Evolutionary conservation across 1,139 yeast species (phyloP).

Genomic region (Suhomyces bribrorum): DNA sequence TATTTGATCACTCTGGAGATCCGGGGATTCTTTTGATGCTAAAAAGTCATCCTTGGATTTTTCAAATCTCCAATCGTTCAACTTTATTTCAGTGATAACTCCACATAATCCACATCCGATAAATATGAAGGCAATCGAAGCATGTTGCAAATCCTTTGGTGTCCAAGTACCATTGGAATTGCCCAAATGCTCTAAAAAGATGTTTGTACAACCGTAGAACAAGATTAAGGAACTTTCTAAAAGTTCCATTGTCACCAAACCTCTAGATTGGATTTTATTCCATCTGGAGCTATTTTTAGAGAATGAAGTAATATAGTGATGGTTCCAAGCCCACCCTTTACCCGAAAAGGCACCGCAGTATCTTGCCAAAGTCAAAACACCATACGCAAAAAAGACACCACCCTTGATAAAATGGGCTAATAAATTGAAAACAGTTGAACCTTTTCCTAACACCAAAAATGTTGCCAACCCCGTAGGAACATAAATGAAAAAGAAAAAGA

Average conservation of each 20-base stretch:
- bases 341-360: conserved; percentile 79
- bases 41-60: conserved; percentile 33
- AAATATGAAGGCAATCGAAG: conserved; percentile 90
- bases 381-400: conserved; percentile 78
- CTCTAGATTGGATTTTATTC: conserved; percentile 50
- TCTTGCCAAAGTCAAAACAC: conserved; percentile 75
- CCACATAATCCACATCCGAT: conserved; percentile 95
- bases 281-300: conserved; percentile 27
- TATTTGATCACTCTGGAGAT: conserved; percentile 18
- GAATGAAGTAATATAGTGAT: conserved; percentile 35
- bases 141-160: conserved; percentile 93
- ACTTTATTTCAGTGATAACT: conserved; percentile 66
- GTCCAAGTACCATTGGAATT: conserved; percentile 81
- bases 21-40: conserved; percentile 5
- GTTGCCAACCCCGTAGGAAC: conserved; percentile 77
- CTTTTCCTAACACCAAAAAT: conserved; percentile 69
- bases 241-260: conserved; percentile 79
- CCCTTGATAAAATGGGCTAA: conserved; percentile 97
- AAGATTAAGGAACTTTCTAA: conserved; percentile 77
- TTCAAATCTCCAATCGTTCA: conserved; percentile 49
- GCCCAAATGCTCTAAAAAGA: conserved; percentile 82
- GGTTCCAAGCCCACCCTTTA: conserved; percentile 93
- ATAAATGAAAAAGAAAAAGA: conserved; percentile 60
- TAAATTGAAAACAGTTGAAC: conserved; percentile 66
- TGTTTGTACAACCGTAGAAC: conserved; percentile 84